phyloP scores from a whole-genome alignment of 495 filamentous ascomycete genomes.

The Tetracladium setigerum region DNA sequence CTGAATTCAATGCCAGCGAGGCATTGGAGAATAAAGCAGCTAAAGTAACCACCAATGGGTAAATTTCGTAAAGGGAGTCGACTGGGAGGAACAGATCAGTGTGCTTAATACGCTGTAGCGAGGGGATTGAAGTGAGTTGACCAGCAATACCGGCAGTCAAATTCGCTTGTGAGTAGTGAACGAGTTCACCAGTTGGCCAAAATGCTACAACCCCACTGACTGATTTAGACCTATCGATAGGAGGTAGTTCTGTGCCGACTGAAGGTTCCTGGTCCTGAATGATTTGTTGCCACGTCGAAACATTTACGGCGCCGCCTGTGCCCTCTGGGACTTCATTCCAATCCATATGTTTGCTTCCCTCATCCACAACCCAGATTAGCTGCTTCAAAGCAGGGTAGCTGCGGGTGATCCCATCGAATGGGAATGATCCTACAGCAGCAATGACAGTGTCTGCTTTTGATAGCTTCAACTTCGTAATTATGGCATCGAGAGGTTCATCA shows the following conservation, averaged over 20 bases:
- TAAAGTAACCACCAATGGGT: constrained; percentile 72
- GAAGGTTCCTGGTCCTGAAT: constrained; percentile 52
- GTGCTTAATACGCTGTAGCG: constrained; percentile 58
- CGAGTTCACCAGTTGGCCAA: constrained; percentile 63
- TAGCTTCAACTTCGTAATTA: constrained; percentile 62
- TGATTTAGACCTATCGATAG: constrained; percentile 34
- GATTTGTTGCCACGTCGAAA: constrained; percentile 83
- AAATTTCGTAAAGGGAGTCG: constrained; percentile 69
- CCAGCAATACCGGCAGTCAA: constrained; percentile 71
- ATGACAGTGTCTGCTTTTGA: constrained; percentile 73
- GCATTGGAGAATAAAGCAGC: constrained; percentile 77
- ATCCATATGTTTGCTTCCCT: constrained; percentile 87
- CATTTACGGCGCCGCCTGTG: constrained; percentile 60
- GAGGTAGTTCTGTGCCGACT: constrained; percentile 36
- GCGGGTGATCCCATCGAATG: constrained; percentile 63
- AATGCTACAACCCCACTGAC: constrained; percentile 51
- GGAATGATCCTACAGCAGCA: constrained; percentile 79
- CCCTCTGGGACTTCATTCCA: constrained; percentile 73
- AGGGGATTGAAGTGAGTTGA: constrained; percentile 67
- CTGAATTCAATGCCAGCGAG: constrained; percentile 82
- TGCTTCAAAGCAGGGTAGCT: constrained; percentile 62
- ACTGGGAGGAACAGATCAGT: constrained; percentile 84
- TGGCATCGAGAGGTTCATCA: constrained; percentile 54
- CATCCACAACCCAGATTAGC: constrained; percentile 89
- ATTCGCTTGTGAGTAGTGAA: constrained; percentile 73